phyloP scores from a whole-genome alignment of 2,329 filamentous ascomycete species.

The Aspergillus sp. region DNA sequence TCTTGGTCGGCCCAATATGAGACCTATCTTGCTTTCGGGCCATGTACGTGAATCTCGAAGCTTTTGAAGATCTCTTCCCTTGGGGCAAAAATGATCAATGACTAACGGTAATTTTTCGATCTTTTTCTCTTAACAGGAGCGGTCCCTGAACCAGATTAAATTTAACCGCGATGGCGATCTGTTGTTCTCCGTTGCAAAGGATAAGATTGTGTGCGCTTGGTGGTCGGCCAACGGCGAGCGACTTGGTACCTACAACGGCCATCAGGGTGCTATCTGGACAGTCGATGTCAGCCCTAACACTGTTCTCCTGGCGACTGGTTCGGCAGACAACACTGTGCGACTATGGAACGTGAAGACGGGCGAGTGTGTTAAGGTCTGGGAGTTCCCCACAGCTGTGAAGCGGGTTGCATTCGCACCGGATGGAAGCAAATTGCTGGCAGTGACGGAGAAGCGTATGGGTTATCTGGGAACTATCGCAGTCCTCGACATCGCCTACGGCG shows the following conservation, averaged over 20 bases:
- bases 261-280: slow-evolving; percentile 97
- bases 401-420: slow-evolving; percentile 96
- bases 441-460: slow-evolving; percentile 98
- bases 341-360: slow-evolving; percentile 95
- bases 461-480: slow-evolving; percentile 92
- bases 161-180: slow-evolving; percentile 95
- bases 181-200: slow-evolving; percentile 92
- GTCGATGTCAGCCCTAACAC: slow-evolving; percentile 93
- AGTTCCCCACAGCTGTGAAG: slow-evolving; percentile 96
- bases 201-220: slow-evolving; percentile 96
- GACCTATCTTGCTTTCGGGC: slow-evolving; percentile 91
- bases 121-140: slow-evolving; percentile 54
- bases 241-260: slow-evolving; percentile 91
- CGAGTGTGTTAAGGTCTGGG: slow-evolving; percentile 93
- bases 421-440: slow-evolving; percentile 80
- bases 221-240: slow-evolving; percentile 97
- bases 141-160: slow-evolving; percentile 92
- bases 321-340: slow-evolving; percentile 96
- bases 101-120: slow-evolving; percentile 15
- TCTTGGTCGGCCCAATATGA: slow-evolving; percentile 61
- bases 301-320: slow-evolving; percentile 87
- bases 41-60: slow-evolving; percentile 56
- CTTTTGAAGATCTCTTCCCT: slow-evolving; percentile 12
- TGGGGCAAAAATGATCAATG: slow-evolving; percentile 8
- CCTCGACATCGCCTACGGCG: slow-evolving; percentile 79